Evolutionary conservation across 805 yeast species (phyloP).

Genomic region (Yamadazyma takamatsuzukensis): DNA sequence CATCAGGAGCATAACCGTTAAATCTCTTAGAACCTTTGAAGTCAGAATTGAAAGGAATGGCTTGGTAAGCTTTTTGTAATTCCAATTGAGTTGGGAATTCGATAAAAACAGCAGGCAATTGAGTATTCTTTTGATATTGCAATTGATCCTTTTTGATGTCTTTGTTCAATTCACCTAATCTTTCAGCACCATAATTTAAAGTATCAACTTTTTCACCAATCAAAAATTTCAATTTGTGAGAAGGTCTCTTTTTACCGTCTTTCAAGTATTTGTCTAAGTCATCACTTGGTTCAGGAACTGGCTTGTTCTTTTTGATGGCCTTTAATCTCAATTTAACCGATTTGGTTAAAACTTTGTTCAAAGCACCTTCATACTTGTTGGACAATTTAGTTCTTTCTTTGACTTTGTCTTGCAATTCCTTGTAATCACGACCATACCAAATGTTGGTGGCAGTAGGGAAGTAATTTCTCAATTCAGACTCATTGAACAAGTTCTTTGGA

Average conservation of each 20-base stretch:
- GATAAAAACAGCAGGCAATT: slow-evolving; percentile 68
- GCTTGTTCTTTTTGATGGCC: slow-evolving; percentile 53
- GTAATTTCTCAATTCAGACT: slow-evolving; percentile 46
- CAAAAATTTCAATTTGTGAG: slow-evolving; percentile 66
- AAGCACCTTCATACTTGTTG: slow-evolving; percentile 59
- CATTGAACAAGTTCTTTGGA: slow-evolving; percentile 46
- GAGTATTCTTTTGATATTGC: slow-evolving; percentile 47
- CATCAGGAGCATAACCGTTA: slow-evolving; percentile 74
- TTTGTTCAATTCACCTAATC: slow-evolving; percentile 63
- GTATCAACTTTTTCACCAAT: slow-evolving; percentile 85
- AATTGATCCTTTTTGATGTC: slow-evolving; percentile 60
- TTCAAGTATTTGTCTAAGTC: slow-evolving; percentile 64
- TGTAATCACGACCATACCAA: slow-evolving; percentile 63
- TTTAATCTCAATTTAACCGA: slow-evolving; percentile 56
- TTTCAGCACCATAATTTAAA: slow-evolving; percentile 65
- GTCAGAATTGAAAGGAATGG: slow-evolving; percentile 56
- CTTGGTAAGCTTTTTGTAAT: slow-evolving; percentile 85
- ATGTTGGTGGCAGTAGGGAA: slow-evolving; percentile 63
- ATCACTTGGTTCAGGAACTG: slow-evolving; percentile 53
- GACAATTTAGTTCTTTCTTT: slow-evolving; percentile 64
- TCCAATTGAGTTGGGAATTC: slow-evolving; percentile 83
- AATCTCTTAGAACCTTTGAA: slow-evolving; percentile 44
- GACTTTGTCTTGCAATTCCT: slow-evolving; percentile 50
- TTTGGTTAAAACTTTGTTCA: slow-evolving; percentile 57
- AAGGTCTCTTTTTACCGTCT: slow-evolving; percentile 69